Evolutionary conservation across 108 stramenopile genomes (phyloP).

Genomic region (Mayamaea pseudoterrestris): DNA sequence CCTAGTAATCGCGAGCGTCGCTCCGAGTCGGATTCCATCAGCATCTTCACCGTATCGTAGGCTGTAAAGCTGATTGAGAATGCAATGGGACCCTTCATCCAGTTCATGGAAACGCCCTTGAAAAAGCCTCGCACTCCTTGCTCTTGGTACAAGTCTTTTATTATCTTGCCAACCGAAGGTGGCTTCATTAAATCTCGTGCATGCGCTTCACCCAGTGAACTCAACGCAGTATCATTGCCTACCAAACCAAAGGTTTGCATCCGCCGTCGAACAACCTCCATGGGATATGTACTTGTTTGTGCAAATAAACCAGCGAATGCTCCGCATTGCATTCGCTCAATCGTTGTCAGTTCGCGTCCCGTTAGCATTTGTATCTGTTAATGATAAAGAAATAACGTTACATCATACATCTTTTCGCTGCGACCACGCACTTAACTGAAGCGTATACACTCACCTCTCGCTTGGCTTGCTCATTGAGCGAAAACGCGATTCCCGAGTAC

Average conservation of each 20-base stretch:
- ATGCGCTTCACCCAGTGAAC: conserved; percentile 21
- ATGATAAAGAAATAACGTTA: background rate
- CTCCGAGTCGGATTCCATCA: conserved; percentile 40
- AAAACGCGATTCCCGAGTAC: conserved; percentile 90
- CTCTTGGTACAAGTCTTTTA: conserved; percentile 62
- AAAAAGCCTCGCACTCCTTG: conserved; percentile 86
- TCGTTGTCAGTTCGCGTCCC: conserved; percentile 63
- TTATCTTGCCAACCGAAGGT: conserved; percentile 37
- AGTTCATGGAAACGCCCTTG: conserved; percentile 96
- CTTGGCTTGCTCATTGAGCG: conserved; percentile 89
- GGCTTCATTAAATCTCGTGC: conserved; percentile 7
- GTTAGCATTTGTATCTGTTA: conserved; percentile 40
- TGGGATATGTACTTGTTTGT: conserved; percentile 85
- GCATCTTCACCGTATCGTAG: conserved; percentile 78
- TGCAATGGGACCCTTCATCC: conserved; percentile 95
- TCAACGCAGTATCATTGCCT: conserved; percentile 60
- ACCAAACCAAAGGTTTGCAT: conserved; percentile 94
- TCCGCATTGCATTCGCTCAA: conserved; percentile 81
- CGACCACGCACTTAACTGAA: background rate
- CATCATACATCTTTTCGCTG: background rate
- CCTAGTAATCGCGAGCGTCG: conserved; percentile 1
- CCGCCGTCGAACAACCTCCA: conserved; percentile 87
- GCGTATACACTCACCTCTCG: conserved; percentile 34
- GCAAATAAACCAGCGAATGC: conserved; percentile 84
- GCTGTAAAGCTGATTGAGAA: conserved; percentile 91